These are phyloP conservation scores for Euphorbia corollata DNA, from an alignment of 441 rosid genomes.

Conservation along the genomic window DNA sequence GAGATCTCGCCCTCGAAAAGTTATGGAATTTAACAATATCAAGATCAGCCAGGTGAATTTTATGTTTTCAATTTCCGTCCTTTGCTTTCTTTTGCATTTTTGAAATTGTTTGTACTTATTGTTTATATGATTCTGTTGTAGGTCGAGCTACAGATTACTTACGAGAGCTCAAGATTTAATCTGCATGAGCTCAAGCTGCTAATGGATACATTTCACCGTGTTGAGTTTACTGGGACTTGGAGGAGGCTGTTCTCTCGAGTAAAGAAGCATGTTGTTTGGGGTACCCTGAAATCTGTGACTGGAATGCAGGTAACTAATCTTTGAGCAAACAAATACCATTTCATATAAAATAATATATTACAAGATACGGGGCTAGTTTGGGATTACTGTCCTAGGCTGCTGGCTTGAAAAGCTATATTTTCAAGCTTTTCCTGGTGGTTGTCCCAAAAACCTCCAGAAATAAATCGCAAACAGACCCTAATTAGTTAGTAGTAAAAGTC, in stretches of 20 bases:
- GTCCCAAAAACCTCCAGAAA: too few relatives aligned
- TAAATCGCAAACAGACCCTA: too few relatives aligned
- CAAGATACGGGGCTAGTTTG: too few relatives aligned
- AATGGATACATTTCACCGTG: constrained; percentile 93
- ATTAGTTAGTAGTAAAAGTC: too few relatives aligned
- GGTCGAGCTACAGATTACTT: constrained; percentile 86
- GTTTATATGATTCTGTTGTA: constrained; percentile 25
- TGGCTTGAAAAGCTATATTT: too few relatives aligned
- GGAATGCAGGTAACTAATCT: constrained; percentile 80
- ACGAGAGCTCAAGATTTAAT: constrained; percentile 92
- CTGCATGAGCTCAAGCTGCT: constrained; percentile 86
- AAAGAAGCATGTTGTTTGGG: constrained; percentile 95
- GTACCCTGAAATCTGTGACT: constrained; percentile 90
- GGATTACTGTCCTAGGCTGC: too few relatives aligned
- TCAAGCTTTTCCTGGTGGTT: too few relatives aligned
- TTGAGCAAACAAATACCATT: neutral
- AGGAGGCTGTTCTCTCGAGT: constrained; percentile 90
- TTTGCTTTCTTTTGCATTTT: neutral
- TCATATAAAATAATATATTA: neutral
- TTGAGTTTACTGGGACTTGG: constrained; percentile 92
- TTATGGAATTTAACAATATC: constrained; percentile 82
- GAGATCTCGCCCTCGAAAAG: constrained; percentile 74
- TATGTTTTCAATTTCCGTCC: constrained; percentile 3
- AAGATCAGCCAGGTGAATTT: constrained; percentile 93
- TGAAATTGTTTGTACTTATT: constrained; percentile 10